Percentiles rank a stretch among this genome's conserved stretches.
phyloP scores from a whole-genome alignment of 768 basidiomycete species.

The Boletus sensibilis region DNA sequence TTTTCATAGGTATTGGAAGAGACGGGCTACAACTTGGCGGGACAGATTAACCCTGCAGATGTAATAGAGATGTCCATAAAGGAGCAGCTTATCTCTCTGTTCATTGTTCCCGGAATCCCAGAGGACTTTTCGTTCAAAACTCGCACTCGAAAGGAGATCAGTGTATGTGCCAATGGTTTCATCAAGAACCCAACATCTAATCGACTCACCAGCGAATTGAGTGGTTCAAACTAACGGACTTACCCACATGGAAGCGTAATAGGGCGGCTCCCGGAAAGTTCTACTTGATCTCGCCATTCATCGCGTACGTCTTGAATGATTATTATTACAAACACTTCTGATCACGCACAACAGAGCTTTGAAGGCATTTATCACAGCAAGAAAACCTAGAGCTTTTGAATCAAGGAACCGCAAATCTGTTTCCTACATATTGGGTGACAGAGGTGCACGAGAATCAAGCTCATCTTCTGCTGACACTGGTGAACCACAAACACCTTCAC shows the following conservation, averaged over 20 bases:
- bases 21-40: constrained; percentile 87
- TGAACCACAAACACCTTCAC: constrained; percentile 65
- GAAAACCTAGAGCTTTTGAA: constrained; percentile 50
- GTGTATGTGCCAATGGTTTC: constrained; percentile 51
- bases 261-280: constrained; percentile 74
- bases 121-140: constrained; percentile 91
- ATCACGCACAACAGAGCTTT: constrained; percentile 31
- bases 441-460: constrained; percentile 57
- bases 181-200: constrained; percentile 7
- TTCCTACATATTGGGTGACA: constrained; percentile 29
- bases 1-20: constrained; percentile 86
- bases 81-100: constrained; percentile 89
- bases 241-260: constrained; percentile 90
- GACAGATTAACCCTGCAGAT: constrained; percentile 61
- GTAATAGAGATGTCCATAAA: constrained; percentile 84
- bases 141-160: constrained; percentile 96
- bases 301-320: constrained; percentile 53
- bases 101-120: constrained; percentile 82
- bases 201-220: constrained; percentile 76
- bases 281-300: constrained; percentile 94
- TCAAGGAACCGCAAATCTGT: constrained; percentile 36
- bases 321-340: not conserved
- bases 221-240: constrained; percentile 87
- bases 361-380: constrained; percentile 66
- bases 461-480: constrained; percentile 62